Base-by-base conservation (phyloP, 108 stramenopile genomes). In the Poteriospumella lacustris region DNA sequence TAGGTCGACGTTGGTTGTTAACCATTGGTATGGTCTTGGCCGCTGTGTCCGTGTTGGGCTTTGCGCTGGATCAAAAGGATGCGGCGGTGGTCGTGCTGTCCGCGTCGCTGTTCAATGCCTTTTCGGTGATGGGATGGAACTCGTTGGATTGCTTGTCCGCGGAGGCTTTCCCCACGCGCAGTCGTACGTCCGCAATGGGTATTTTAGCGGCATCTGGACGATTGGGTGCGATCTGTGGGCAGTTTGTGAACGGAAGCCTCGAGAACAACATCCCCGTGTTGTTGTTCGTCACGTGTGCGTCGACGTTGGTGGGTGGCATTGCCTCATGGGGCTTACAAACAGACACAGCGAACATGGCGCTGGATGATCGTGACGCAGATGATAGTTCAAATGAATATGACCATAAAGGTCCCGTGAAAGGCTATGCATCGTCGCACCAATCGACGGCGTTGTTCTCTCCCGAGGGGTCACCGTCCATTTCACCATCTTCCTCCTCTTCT, bases 191-290 rank as follows among this genome's bases (percentile, higher is more conserved):
- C 9, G 85, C 73, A 0, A 81, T 85, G 80, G 85, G 83, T 9
- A 1, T 84, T 29, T 76, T 85, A 39, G 78, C 85, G 1, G 85
- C 78, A 33, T 67, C 68, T 0, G 85, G 85, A 9, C 40, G 85
- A 2, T n/a, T 84, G 29, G 83, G 83, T 5, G 81, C 83, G 33
- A 78, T 85, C 1, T 52, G 41, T 26, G 85, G 75, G n/a, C 83
- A 84, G 83, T 83, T 85, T 68, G 85, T 82, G n/a, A 82, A 84
- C 43, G 85, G 85, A 1, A 42, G 76, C 0, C 70, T 85, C 0
- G 77, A 84, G 43, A 33, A 81, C 43, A 78, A 75, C 41, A 77
- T 84, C 1, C 77, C 79, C 1, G n/a, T 83, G 9, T 29, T 84
- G 42, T 78, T 85, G 1, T 31, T 81, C 41, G 78, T 82, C 42